Percentiles rank a stretch among this genome's conserved stretches.
Evolutionary conservation across 768 basidiomycete species (phyloP).

Genomic region (Pulveroboletus sp.): DNA sequence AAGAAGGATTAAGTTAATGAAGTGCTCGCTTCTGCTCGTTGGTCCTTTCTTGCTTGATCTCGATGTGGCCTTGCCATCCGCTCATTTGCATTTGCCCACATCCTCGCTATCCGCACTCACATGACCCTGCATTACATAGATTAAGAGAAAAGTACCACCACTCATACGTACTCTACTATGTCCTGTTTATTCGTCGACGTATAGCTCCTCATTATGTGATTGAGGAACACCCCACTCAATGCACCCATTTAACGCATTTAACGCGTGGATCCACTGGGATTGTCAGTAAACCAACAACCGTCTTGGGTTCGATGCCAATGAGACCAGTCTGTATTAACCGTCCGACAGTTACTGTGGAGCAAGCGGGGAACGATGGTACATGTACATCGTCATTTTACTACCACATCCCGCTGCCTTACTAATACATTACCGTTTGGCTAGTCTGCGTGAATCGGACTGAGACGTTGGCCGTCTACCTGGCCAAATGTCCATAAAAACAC

Average conservation of each 20-base stretch:
- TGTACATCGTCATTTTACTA: too few relatives aligned
- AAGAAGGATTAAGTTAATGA: conserved; percentile 70
- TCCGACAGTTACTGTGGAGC: too few relatives aligned
- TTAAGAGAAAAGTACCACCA: conserved; percentile 25
- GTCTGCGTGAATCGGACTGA: too few relatives aligned
- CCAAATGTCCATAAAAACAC: too few relatives aligned
- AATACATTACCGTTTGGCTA: too few relatives aligned
- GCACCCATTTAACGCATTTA: background rate
- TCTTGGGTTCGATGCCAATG: too few relatives aligned
- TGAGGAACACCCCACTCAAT: conserved; percentile 27
- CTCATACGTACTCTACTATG: conserved; percentile 21
- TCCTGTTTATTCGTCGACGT: conserved; percentile 12
- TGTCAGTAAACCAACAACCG: background rate
- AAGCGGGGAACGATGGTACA: too few relatives aligned
- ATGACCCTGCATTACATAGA: conserved; percentile 24
- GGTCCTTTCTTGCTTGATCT: conserved; percentile 8
- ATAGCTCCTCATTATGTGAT: conserved; percentile 4
- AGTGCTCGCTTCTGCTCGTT: background rate
- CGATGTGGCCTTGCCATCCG: conserved; percentile 19
- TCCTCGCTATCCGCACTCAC: conserved; percentile 1
- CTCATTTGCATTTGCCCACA: conserved; percentile 20
- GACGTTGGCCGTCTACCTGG: too few relatives aligned
- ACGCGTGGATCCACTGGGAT: background rate
- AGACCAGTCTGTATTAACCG: too few relatives aligned
- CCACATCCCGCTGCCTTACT: too few relatives aligned